A percentile compares a stretch with the other conserved stretches of the same genome.
Evolutionary conservation across 2,329 filamentous ascomycete species (phyloP).

Genomic region (Laburnicola sp.): DNA sequence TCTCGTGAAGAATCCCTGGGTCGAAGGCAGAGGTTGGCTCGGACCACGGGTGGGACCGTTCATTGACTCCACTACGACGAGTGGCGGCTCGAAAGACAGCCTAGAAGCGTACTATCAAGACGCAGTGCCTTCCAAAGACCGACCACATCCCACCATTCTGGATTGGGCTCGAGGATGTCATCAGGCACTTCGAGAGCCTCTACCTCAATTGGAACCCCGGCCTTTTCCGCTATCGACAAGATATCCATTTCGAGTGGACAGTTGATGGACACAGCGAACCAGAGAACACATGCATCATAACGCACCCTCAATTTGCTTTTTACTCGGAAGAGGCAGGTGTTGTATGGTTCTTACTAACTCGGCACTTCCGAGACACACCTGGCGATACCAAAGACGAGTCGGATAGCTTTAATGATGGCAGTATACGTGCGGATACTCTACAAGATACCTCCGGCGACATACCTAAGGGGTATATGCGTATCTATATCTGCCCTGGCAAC

Average conservation of each 20-base stretch:
- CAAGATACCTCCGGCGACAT: conserved; percentile 32
- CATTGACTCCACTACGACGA: conserved; percentile 23
- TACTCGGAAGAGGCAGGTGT: conserved; percentile 58
- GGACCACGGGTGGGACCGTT: conserved; percentile 45
- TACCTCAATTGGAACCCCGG: conserved; percentile 97
- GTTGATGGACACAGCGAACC: conserved; percentile 50
- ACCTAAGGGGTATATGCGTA: conserved; percentile 76
- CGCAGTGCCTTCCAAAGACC: conserved; percentile 35
- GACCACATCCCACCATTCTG: conserved; percentile 73
- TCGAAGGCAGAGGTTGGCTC: conserved; percentile 75
- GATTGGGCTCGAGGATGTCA: conserved; percentile 85
- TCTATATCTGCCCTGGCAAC: conserved; percentile 74
- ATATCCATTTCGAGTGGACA: conserved; percentile 88
- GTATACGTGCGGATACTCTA: conserved; percentile 26
- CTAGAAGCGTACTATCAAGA: conserved; percentile 28
- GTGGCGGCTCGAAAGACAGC: conserved; percentile 17
- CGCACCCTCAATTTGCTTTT: conserved; percentile 64
- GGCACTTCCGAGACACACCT: conserved; percentile 72
- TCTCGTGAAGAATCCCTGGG: conserved; percentile 95
- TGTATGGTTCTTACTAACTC: conserved; percentile 82
- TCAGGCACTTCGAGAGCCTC: conserved; percentile 91
- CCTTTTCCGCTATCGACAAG: conserved; percentile 78
- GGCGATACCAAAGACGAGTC: conserved; percentile 42
- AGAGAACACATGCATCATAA: conserved; percentile 73
- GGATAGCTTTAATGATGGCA: conserved; percentile 38